Percentiles rank a stretch among this genome's conserved stretches.
Conservation (phyloP, 768 basidiomycete species). For the Suillus sp. region DNA sequence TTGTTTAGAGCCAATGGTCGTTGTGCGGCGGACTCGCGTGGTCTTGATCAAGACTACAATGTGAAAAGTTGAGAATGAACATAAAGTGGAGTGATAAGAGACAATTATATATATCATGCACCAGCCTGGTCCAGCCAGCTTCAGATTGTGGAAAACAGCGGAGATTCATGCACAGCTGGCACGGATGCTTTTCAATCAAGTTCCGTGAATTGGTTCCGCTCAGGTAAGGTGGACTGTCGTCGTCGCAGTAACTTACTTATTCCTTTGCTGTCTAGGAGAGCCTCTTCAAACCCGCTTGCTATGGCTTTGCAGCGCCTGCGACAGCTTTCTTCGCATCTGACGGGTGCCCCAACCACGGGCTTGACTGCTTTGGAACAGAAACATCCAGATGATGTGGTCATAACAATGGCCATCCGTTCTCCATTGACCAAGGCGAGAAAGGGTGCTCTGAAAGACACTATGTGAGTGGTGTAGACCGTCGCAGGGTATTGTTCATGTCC, state of each 20-base stretch:
- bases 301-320: conserved; percentile 61
- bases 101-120: neutral
- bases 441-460: conserved; percentile 73
- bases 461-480: conserved; percentile 37
- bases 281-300: conserved; percentile 10
- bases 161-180: no score
- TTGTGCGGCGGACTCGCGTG: neutral
- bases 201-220: conserved; percentile 1
- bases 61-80: neutral
- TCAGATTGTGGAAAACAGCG: no score
- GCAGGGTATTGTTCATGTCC: conserved; percentile 2
- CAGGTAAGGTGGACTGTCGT: neutral
- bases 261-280: neutral
- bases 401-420: conserved; percentile 79
- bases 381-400: conserved; percentile 75
- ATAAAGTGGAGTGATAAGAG: conserved; percentile 2
- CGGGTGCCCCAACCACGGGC: conserved; percentile 41
- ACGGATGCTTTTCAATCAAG: neutral
- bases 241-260: neutral
- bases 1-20: neutral
- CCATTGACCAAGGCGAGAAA: conserved; percentile 77
- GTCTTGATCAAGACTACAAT: neutral
- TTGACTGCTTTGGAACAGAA: conserved; percentile 56
- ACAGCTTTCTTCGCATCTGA: conserved; percentile 64
- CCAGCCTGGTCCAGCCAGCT: no score